Percentiles rank a stretch among this genome's conserved stretches.
Evolutionary conservation across 2,329 filamentous ascomycete genomes (phyloP).

Genomic region (Beauveria australis): DNA sequence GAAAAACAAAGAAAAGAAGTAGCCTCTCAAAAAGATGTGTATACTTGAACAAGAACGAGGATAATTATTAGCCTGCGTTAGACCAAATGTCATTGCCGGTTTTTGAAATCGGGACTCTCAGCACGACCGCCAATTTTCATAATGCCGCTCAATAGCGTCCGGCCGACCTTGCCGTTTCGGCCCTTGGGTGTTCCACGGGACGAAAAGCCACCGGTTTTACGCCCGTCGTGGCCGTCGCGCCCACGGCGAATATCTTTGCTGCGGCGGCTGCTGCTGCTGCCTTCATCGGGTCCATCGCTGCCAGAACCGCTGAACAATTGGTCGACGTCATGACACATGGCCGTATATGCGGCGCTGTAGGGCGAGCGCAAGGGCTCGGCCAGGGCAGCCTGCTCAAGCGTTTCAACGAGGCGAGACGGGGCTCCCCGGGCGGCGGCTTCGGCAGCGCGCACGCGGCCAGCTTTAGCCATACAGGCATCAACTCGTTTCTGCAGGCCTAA

Average conservation of each 20-base stretch:
- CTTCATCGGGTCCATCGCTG: slow-evolving; percentile 32
- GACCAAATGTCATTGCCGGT: not conserved
- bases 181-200: slow-evolving; percentile 23
- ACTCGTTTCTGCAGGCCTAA: slow-evolving; percentile 41
- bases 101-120: slow-evolving; percentile 32
- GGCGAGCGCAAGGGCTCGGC: slow-evolving; percentile 19
- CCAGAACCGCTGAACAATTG: slow-evolving; percentile 42
- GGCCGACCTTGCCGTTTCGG: slow-evolving; percentile 32
- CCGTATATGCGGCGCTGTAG: slow-evolving; percentile 3
- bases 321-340: slow-evolving; percentile 23
- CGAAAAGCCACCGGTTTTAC: slow-evolving; percentile 20
- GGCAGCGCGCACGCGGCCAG: slow-evolving; percentile 36
- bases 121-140: slow-evolving; percentile 34
- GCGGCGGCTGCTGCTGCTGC: slow-evolving; percentile 16
- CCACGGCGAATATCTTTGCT: slow-evolving; percentile 26
- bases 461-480: slow-evolving; percentile 41
- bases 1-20: not conserved
- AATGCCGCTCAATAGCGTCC: slow-evolving; percentile 35
- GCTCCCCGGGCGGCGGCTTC: slow-evolving; percentile 24
- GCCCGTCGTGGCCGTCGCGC: slow-evolving; percentile 20
- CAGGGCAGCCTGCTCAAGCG: slow-evolving; percentile 36
- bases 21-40: not conserved
- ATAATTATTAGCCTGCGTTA: not conserved
- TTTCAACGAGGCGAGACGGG: slow-evolving; percentile 35
- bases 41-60: not conserved